These are phyloP conservation scores for Fusarium pseudocircinatum DNA, from an alignment of 2,329 filamentous ascomycete genomes.

Conservation along the genomic window DNA sequence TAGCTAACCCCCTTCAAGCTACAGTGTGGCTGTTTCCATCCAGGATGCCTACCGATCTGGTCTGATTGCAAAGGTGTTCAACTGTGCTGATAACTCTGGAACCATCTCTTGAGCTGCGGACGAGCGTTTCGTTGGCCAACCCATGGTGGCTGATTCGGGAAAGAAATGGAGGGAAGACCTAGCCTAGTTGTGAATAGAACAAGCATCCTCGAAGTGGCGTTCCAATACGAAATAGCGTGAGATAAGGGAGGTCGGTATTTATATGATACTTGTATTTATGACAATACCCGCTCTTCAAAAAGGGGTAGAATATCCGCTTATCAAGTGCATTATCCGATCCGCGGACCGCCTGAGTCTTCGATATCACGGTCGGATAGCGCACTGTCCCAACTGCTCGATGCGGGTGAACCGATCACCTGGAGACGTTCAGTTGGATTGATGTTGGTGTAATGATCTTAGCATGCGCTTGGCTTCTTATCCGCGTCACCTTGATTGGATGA, in stretches of 20 bases:
- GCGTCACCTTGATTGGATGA: no score
- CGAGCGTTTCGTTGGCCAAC: rapidly evolving
- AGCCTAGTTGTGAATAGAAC: not conserved
- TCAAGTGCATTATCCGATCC: not conserved
- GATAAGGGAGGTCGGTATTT: not conserved
- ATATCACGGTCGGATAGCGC: not conserved
- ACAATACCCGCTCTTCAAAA: not conserved
- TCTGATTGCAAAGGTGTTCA: not conserved
- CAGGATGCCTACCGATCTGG: not conserved
- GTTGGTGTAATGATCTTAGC: rapidly evolving
- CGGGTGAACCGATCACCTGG: not conserved
- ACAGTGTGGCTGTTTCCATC: not conserved
- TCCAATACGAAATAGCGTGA: not conserved
- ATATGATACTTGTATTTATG: not conserved
- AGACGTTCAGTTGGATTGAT: not conserved
- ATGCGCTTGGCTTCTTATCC: not conserved
- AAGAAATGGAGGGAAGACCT: not conserved
- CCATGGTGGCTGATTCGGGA: not conserved
- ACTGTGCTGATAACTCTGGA: not conserved
- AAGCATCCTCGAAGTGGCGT: not conserved
- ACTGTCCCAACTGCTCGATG: not conserved
- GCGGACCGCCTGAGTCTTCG: not conserved
- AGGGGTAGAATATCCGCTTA: not conserved
- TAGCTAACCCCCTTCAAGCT: not conserved
- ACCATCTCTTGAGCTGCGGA: not conserved